A percentile compares a stretch with the other conserved stretches of the same genome.
Conservation (phyloP, 2,329 filamentous ascomycete species). For the Cryphonectria radicalis region DNA sequence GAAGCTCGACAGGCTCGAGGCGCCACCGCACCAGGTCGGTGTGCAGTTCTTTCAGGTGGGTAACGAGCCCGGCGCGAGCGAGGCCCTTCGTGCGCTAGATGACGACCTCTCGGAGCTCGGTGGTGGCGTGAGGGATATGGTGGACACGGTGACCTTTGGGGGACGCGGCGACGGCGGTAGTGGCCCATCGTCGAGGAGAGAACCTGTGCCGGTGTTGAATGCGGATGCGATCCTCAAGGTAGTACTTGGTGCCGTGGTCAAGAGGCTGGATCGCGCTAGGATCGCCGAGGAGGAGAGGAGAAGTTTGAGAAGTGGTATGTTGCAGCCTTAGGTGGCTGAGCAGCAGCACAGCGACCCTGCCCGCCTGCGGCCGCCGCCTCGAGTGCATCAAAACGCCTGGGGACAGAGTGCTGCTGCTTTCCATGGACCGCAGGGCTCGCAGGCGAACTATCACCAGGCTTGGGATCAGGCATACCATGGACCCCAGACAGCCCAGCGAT, state of each 20-base stretch:
- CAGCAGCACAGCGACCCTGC: background rate
- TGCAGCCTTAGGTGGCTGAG: constrained; percentile 20
- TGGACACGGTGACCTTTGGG: constrained; percentile 84
- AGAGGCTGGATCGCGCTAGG: constrained; percentile 60
- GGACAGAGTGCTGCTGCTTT: no score
- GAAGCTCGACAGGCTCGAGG: constrained; percentile 70
- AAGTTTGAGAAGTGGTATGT: constrained; percentile 25
- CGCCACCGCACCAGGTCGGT: constrained; percentile 81
- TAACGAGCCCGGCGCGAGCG: constrained; percentile 65
- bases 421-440: no score
- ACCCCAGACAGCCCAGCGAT: background rate
- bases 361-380: background rate
- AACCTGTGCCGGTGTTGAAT: constrained; percentile 50
- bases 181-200: constrained; percentile 29
- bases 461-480: no score
- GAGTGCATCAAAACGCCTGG: no score
- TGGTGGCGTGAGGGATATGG: constrained; percentile 76
- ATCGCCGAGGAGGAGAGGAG: constrained; percentile 27
- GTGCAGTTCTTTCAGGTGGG: constrained; percentile 98
- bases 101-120: constrained; percentile 65
- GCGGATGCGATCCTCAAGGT: constrained; percentile 78
- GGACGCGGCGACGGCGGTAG: constrained; percentile 42
- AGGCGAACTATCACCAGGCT: no score
- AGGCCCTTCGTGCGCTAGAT: constrained; percentile 73
- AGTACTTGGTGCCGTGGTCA: constrained; percentile 77